Base-by-base conservation (phyloP, 2,329 filamentous ascomycete species). In the Calonectria fujianensis region DNA sequence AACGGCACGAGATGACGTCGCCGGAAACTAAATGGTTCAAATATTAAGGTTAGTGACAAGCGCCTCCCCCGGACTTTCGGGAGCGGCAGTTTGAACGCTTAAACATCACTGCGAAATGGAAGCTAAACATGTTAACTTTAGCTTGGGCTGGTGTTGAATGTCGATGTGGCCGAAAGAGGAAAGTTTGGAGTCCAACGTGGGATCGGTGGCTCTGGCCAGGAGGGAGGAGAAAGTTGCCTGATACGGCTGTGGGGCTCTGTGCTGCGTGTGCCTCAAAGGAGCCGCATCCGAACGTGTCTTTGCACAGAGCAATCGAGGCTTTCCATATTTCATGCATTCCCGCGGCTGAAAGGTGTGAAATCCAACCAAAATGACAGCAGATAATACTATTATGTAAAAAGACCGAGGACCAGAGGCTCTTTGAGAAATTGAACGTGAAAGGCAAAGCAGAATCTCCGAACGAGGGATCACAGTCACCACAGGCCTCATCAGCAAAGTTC, bases 161-260 rank as follows among this genome's bases (percentile, higher is more conserved):
- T 18, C 32, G 54, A 51, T 37, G n/a, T 32, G 54, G 9, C 45
- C 27, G 24, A n/a, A 32, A 70, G 16, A 51, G 41, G 57, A 64
- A 63, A 64, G 35, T 41, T 41, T 52, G 20, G 16, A 27, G 13
- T 45, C 20, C 14, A 39, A 31, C 20, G 18, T 14, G 20, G n/a
- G n/a, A n/a, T 31, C 52, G 24, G 20, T 3, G 18, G 32, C 29
- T 57, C 57, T 24, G 41, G 68, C 20, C 24, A 35, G 64, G 45
- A 20, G 39, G 14, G 32, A 70, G 57, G 45, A 45, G 45, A 45
- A n/a, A 64, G 4, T 41, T 45, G n/a, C 69, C 35, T 35, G 48
- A 65, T 52, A 14, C 10, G 27, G 45, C 18, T 13, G 41, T 27
- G 6, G 59, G 6, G 6, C 31, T 11, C 20, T 32, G n/a, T 16